Conservation (phyloP, 192 early-diverging fungal species). For the Coemansia sp. region DNA sequence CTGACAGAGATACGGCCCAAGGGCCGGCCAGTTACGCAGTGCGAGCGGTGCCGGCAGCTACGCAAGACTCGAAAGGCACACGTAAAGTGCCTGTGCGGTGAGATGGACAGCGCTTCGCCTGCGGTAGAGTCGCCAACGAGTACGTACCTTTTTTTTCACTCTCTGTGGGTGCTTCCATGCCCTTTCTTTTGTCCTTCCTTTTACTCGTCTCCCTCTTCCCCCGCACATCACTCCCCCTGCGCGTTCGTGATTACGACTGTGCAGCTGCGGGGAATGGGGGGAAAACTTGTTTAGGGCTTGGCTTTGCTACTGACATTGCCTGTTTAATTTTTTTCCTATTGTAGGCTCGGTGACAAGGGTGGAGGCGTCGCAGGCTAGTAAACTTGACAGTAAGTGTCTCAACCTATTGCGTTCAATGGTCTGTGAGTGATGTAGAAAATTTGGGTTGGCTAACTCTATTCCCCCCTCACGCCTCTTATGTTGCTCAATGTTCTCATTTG, state of each 20-base stretch:
- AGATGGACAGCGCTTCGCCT: slow-evolving; percentile 15
- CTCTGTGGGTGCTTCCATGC: not conserved
- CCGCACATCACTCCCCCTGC: not conserved
- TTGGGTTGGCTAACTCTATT: not conserved
- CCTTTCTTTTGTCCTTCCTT: not conserved
- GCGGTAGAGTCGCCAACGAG: not conserved
- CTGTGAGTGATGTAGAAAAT: not conserved
- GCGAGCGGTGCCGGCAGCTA: slow-evolving; percentile 66
- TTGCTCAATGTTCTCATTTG: not conserved
- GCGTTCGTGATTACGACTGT: not conserved
- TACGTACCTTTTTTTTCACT: slow-evolving; percentile 5
- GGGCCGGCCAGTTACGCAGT: slow-evolving; percentile 72
- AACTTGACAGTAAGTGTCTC: slow-evolving; percentile 8
- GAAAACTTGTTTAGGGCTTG: not conserved
- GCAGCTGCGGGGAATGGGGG: slow-evolving; percentile 1
- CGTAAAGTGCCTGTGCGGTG: slow-evolving; percentile 68
- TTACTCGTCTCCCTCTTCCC: not conserved
- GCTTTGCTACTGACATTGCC: not conserved
- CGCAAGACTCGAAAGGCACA: slow-evolving; percentile 64
- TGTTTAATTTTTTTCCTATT: not conserved
- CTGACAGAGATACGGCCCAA: slow-evolving; percentile 63
- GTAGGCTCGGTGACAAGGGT: not conserved
- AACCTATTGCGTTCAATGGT: not conserved
- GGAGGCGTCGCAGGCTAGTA: not conserved
- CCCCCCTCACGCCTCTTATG: not conserved